A percentile compares a stretch with the other conserved stretches of the same genome.
These are phyloP conservation scores for Leccinum incarnatum DNA, from an alignment of 768 basidiomycete species.

Conservation along the genomic window DNA sequence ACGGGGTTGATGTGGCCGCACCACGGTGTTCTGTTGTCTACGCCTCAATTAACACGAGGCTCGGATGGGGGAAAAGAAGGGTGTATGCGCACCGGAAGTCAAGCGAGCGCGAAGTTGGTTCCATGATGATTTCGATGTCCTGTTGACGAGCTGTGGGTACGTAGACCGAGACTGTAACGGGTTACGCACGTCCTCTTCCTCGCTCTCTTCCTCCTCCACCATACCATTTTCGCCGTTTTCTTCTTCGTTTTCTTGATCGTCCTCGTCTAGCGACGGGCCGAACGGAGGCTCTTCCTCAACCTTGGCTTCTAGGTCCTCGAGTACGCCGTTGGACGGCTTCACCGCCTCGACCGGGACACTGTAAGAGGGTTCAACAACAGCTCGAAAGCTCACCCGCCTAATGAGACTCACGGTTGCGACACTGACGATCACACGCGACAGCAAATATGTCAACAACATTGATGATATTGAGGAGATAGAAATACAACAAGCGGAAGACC, in stretches of 20 bases:
- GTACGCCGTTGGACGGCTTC: slow-evolving; percentile 46
- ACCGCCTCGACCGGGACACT: slow-evolving; percentile 42
- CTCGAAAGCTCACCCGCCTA: slow-evolving; percentile 23
- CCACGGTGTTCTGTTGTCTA: slow-evolving; percentile 37
- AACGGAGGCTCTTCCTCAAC: slow-evolving; percentile 37
- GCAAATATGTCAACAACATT: slow-evolving; percentile 39
- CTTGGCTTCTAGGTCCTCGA: slow-evolving; percentile 50
- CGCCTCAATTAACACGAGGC: background rate
- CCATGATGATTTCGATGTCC: slow-evolving; percentile 93
- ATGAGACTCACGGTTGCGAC: slow-evolving; percentile 60
- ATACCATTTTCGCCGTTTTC: slow-evolving; percentile 24
- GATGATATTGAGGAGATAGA: slow-evolving; percentile 36
- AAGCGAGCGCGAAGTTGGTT: slow-evolving; percentile 65
- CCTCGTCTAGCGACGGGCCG: slow-evolving; percentile 20
- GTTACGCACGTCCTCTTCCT: slow-evolving; percentile 42
- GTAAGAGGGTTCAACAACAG: slow-evolving; percentile 23
- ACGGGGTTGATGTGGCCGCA: slow-evolving; percentile 31
- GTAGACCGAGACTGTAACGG: slow-evolving; percentile 1
- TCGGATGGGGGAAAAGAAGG: background rate
- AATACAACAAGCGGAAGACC: slow-evolving; percentile 31
- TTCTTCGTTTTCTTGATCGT: slow-evolving; percentile 28
- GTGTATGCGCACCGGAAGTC: slow-evolving; percentile 61
- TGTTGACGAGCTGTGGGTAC: slow-evolving; percentile 27
- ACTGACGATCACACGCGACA: slow-evolving; percentile 46
- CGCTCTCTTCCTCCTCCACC: slow-evolving; percentile 44